Evolutionary conservation across 2,329 filamentous ascomycete genomes (phyloP), one percentile per base, ranked within the genome.

Genomic region (Diplocarpon mali): DNA sequence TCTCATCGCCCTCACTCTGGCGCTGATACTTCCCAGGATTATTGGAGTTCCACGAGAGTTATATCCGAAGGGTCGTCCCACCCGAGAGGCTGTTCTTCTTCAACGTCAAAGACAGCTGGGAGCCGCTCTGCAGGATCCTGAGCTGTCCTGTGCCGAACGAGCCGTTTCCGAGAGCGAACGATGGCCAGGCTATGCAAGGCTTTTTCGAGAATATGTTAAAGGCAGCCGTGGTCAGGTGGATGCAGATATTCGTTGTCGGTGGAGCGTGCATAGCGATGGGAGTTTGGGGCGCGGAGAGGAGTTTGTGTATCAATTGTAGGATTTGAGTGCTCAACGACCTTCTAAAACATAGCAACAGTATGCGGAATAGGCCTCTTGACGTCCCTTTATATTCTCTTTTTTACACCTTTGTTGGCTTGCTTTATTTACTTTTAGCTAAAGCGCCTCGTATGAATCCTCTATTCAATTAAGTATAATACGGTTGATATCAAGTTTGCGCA

Each of bases 51-150:
- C 52, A 54, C 32, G 35, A 50, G 13, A 40, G 43, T 13, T 49
- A 50, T n/a, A 11, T 54, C 2, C 31, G 39, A 12, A 32, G 46
- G 13, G 41, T 51, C 2, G 46, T 48, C 7, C 50, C 50, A 4
- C 16, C 32, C 5, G 42, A 44, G 12, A 35, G 38, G 12, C 41
- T 54, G 5, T 40, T 44, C 40, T 50, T 51, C 35, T 46, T 51
- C 32, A 44, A 39, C 16, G 46, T 53, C 30, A 46, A 53, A 35
- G 52, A 51, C 12, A 62, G 62, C 0, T 65, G 63, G 63, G 59
- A 42, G 15, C 60, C 61, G 3, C 42, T 66, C 5, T 64, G 62
- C 49, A 50, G 56, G 35, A 60, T 62, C 16, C 50, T 66, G 30
- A 50, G 48, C 45, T 56, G 57, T 43, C 57, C 56, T 2, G 43